Percentiles rank a stretch among this genome's conserved stretches.
These are phyloP conservation scores for Phanerochaete sordida DNA, from an alignment of 768 basidiomycete species.

Conservation along the genomic window DNA sequence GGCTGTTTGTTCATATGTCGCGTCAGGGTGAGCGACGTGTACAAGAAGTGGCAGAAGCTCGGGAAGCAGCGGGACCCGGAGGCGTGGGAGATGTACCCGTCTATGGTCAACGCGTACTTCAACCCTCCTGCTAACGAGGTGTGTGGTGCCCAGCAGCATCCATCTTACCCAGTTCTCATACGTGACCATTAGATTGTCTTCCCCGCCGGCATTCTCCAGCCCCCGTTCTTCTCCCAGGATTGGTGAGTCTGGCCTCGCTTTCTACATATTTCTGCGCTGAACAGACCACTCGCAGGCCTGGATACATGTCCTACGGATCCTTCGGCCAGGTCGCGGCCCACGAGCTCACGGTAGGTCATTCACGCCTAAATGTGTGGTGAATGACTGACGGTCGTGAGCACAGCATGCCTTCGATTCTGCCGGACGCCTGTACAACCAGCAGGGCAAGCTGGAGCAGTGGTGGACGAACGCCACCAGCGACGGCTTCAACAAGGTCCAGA, in stretches of 20 bases:
- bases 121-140: slow-evolving; percentile 87
- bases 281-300: slow-evolving; percentile 55
- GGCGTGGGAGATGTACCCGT: slow-evolving; percentile 86
- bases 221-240: slow-evolving; percentile 82
- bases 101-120: slow-evolving; percentile 86
- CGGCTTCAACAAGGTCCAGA: slow-evolving; percentile 77
- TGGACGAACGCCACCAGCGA: slow-evolving; percentile 87
- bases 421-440: slow-evolving; percentile 86
- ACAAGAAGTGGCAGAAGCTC: slow-evolving; percentile 71
- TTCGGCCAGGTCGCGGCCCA: slow-evolving; percentile 93
- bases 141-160: slow-evolving; percentile 3
- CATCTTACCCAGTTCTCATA: no score
- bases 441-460: slow-evolving; percentile 87
- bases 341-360: slow-evolving; percentile 70
- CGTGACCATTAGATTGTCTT: slow-evolving; percentile 96
- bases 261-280: slow-evolving; percentile 1
- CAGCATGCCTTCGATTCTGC: slow-evolving; percentile 91
- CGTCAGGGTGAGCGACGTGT: slow-evolving; percentile 57
- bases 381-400: not conserved
- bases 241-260: slow-evolving; percentile 46
- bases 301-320: slow-evolving; percentile 86
- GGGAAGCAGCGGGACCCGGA: slow-evolving; percentile 68
- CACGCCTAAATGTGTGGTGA: not conserved
- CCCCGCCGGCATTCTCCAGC: slow-evolving; percentile 92
- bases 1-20: not conserved